Evolutionary conservation across 2,329 filamentous ascomycete genomes (phyloP).

Genomic region (Meredithiella fracta): DNA sequence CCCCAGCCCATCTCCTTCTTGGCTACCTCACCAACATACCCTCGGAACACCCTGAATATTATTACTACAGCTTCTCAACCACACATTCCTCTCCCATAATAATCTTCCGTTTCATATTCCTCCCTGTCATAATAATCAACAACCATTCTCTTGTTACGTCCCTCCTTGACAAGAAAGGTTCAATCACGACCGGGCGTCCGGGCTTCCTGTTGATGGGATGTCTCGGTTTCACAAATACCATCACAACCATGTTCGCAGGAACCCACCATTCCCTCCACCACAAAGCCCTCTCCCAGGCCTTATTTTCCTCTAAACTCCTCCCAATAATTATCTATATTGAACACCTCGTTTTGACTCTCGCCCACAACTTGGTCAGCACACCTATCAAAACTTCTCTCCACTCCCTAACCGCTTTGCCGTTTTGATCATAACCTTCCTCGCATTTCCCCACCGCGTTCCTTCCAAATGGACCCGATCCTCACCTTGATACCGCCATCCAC

Average conservation of each 20-base stretch:
- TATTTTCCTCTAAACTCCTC: not conserved
- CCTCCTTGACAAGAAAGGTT: slow-evolving; percentile 27
- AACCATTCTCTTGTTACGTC: slow-evolving; percentile 29
- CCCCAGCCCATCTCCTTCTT: slow-evolving; percentile 24
- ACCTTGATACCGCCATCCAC: slow-evolving; percentile 23
- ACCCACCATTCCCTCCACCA: not conserved
- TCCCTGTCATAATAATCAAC: slow-evolving; percentile 27
- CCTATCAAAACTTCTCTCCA: not conserved
- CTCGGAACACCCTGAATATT: slow-evolving; percentile 15
- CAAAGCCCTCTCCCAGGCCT: not conserved
- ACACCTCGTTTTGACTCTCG: no score
- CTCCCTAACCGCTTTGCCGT: not conserved
- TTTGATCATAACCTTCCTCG: not conserved
- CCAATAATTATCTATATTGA: no score
- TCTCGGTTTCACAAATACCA: not conserved
- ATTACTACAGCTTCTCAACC: not conserved
- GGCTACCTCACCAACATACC: slow-evolving; percentile 30
- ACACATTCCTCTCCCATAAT: not conserved
- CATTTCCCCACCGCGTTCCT: not conserved
- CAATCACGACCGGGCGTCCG: slow-evolving; percentile 28
- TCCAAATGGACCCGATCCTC: not conserved
- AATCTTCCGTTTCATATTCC: slow-evolving; percentile 16
- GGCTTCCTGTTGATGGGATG: slow-evolving; percentile 20
- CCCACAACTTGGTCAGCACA: no score
- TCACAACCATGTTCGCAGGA: not conserved